Percentiles rank a stretch among this genome's conserved stretches.
These are phyloP conservation scores for Serendipita indica DNA, from an alignment of 768 basidiomycete species.

Conservation along the genomic window DNA sequence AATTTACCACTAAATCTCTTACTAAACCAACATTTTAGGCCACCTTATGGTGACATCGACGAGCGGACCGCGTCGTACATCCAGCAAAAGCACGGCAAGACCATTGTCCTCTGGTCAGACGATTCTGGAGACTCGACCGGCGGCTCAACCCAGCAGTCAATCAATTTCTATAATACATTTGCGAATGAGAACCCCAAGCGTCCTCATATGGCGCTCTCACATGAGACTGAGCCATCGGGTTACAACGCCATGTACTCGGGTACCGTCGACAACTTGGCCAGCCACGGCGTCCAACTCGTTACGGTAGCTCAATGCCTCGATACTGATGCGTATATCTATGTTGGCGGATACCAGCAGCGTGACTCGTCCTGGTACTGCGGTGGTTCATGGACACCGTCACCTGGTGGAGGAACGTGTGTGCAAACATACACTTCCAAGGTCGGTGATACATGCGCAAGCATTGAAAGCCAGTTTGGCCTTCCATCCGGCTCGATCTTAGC, in stretches of 20 bases:
- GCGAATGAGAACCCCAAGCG: neutral
- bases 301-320: slow-evolving; percentile 1
- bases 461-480: neutral
- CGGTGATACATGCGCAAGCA: neutral
- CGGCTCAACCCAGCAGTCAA: neutral
- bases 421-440: neutral
- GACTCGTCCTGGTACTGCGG: slow-evolving; percentile 6
- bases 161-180: neutral
- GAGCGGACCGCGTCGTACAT: neutral
- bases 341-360: neutral
- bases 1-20: neutral
- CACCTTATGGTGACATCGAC: neutral
- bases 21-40: neutral
- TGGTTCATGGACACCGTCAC: neutral
- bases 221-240: neutral
- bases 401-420: neutral
- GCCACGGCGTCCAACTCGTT: neutral
- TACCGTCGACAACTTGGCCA: neutral
- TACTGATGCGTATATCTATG: neutral
- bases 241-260: neutral
- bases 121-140: slow-evolving; percentile 1
- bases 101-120: slow-evolving; percentile 8
- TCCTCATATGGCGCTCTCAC: slow-evolving; percentile 2
- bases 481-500: neutral
- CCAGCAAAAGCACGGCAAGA: neutral